Evolutionary conservation across 2,329 filamentous ascomycete species (phyloP).

Genomic region (Juglanconis sp.): DNA sequence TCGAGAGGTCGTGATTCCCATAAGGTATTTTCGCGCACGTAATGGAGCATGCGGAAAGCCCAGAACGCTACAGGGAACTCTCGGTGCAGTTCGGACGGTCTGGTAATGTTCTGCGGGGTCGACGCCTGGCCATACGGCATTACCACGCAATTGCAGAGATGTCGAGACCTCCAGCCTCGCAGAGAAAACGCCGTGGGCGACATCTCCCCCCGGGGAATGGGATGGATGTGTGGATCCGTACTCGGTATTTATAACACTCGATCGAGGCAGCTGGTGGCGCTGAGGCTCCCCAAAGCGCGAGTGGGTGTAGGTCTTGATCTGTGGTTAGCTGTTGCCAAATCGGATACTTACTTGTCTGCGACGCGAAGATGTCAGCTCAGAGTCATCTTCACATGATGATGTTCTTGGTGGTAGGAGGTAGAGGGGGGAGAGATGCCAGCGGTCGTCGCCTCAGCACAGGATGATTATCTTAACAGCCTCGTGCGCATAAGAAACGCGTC

Average conservation of each 20-base stretch:
- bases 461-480: background rate
- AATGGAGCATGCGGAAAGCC: background rate
- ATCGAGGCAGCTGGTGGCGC: background rate
- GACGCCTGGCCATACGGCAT: background rate
- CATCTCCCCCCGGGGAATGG: background rate
- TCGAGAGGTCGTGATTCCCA: conserved; percentile 2
- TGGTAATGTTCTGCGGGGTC: background rate
- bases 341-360: background rate
- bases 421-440: no score
- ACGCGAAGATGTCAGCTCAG: background rate
- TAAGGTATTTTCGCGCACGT: background rate
- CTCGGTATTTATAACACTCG: background rate
- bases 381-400: no score
- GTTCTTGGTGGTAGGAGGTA: no score
- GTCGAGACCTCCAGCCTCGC: background rate
- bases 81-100: background rate
- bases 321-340: background rate
- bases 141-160: background rate
- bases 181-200: background rate
- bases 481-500: background rate
- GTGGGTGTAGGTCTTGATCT: background rate
- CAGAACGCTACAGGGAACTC: conserved; percentile 1
- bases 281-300: background rate
- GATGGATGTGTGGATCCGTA: background rate
- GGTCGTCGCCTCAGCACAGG: no score